Base-by-base conservation (phyloP, 306 rosid species). In the Medicago lupulina region DNA sequence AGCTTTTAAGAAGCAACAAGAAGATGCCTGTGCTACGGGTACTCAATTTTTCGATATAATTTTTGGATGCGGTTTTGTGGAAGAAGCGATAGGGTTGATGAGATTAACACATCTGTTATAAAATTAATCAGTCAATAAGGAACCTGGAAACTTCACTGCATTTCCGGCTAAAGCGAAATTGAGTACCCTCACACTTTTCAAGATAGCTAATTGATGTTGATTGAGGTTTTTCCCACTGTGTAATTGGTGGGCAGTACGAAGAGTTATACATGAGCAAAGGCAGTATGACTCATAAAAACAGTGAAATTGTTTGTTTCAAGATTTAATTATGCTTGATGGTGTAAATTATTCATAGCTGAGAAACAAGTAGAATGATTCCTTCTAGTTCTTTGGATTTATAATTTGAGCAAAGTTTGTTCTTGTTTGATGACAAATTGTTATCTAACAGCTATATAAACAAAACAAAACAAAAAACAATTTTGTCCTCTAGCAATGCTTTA, bases 121-220 rank as follows among this genome's bases (percentile, higher is more conserved):
- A 82, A 86, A 75, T 83, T 84, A 83, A 82, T 83, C 82, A 86
- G 89, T 85, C 85, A 84, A 88, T 86, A 86, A 74, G 82, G 85
- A 74, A 82, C 85, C 73, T 74, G 70, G 80, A 80, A 78, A 83
- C 73, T 80, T 83, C 60, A 70, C 77, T 73, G 75, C 77, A 23
- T 80, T 83, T 77, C 76, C 76, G 65, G 76, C 70, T 70, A 81
- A 82, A 81, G 82, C 64, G 74, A 81, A 80, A 50, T 89, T 49
- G 96, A 71, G 81, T 65, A 58, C 79, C 76, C 79, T 71, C 75
- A 23, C 71, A 57, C 76, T 82, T 76, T 82, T 75, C 75, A 82
- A 73, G 87, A 76, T 80, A 79, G 86, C 76, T 83, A 76, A 77
- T 76, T 73, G 77, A 76, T 54, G 57, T 75, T 46, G 81, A 50